Evolutionary conservation across 768 basidiomycete species (phyloP).

Genomic region (Tubosaeta sp.): DNA sequence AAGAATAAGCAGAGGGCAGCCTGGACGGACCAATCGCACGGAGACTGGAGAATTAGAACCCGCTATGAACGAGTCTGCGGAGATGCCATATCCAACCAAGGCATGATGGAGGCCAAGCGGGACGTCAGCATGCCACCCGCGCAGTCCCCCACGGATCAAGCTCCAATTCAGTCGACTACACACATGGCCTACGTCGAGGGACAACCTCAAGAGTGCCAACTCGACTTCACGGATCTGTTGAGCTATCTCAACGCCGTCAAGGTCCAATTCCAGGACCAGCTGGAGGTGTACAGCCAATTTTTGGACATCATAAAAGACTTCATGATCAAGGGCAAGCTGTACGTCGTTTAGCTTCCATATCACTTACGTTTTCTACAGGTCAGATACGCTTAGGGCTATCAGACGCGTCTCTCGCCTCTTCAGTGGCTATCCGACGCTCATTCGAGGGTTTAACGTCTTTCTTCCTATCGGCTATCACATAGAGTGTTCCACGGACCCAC

Average conservation of each 20-base stretch:
- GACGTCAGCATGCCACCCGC: constrained; percentile 25
- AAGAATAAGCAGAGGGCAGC: too few relatives aligned
- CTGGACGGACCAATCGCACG: constrained; percentile 1
- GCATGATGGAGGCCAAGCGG: constrained; percentile 13
- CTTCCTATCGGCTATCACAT: constrained; percentile 93
- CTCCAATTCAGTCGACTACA: constrained; percentile 8
- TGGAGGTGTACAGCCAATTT: constrained; percentile 61
- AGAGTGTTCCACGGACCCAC: constrained; percentile 65
- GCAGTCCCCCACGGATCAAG: constrained; percentile 9
- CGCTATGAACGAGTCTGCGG: constrained; percentile 7
- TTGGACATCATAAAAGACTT: constrained; percentile 75
- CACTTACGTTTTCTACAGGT: constrained; percentile 44
- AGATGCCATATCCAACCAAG: constrained; percentile 7
- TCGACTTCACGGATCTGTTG: constrained; percentile 60
- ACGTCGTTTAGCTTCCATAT: constrained; percentile 16
- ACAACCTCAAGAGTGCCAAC: constrained; percentile 37
- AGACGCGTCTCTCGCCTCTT: constrained; percentile 92
- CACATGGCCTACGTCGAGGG: constrained; percentile 21
- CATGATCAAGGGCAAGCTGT: constrained; percentile 63
- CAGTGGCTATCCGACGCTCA: constrained; percentile 82
- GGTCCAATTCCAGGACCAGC: constrained; percentile 51
- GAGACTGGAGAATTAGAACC: constrained; percentile 1
- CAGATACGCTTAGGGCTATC: constrained; percentile 97
- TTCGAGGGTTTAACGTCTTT: constrained; percentile 98
- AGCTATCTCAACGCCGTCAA: constrained; percentile 65